These are phyloP conservation scores for Nymphaea thermarum DNA, from an alignment of 164 flowering plant genomes.

Conservation along the genomic window DNA sequence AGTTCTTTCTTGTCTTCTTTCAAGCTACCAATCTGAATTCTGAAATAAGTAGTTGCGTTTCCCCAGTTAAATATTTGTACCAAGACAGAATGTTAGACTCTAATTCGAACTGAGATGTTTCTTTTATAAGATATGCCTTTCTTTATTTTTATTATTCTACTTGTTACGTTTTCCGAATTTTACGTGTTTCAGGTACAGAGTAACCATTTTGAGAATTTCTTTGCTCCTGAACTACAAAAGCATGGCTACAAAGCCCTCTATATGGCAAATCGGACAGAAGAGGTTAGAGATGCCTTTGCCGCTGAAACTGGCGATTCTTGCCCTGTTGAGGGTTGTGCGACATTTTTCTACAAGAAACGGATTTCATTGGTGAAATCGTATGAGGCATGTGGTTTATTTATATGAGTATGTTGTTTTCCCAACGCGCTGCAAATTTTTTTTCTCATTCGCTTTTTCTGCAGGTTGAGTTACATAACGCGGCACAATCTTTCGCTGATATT, in stretches of 20 bases:
- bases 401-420: neutral
- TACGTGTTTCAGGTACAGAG: constrained; percentile 32
- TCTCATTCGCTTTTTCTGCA: constrained; percentile 7
- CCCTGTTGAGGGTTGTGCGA: constrained; percentile 43
- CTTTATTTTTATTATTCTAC: neutral
- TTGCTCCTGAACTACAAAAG: constrained; percentile 30
- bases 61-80: neutral
- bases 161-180: no score
- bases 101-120: neutral
- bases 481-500: constrained; percentile 7
- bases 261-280: constrained; percentile 19
- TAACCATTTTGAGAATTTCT: constrained; percentile 46
- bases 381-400: constrained; percentile 21
- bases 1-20: no score
- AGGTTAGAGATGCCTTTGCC: neutral
- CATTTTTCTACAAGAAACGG: constrained; percentile 24
- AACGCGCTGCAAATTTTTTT: neutral
- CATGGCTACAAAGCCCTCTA: constrained; percentile 33
- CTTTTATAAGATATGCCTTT: neutral
- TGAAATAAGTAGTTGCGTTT: no score
- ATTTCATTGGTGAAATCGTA: constrained; percentile 21
- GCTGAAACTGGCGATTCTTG: constrained; percentile 12
- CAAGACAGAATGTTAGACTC: neutral
- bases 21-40: no score
- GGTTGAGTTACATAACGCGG: constrained; percentile 24